Conservation (phyloP, 345 rosid genomes). For the Eucalyptus regnans region DNA sequence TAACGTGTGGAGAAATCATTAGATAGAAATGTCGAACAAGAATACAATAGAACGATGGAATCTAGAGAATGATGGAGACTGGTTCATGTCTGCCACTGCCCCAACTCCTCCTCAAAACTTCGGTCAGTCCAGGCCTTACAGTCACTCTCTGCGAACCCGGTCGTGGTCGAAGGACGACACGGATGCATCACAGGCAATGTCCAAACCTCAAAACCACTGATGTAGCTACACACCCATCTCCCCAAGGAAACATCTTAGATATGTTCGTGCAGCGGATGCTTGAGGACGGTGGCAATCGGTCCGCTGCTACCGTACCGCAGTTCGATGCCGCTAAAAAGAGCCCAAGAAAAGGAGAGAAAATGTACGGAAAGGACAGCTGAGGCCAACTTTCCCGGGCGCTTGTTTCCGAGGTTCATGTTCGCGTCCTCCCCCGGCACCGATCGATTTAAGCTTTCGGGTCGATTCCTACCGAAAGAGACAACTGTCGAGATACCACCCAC, state of each 20-base stretch:
- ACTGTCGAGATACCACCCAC: background rate
- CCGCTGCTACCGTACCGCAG: background rate
- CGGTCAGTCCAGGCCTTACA: rapidly evolving
- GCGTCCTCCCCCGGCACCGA: background rate
- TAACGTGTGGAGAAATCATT: background rate
- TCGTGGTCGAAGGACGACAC: background rate
- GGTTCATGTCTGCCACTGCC: background rate
- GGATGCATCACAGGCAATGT: background rate
- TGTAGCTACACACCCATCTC: background rate
- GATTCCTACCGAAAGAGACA: background rate
- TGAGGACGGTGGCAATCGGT: background rate
- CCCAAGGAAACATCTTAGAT: background rate
- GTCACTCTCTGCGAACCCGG: background rate
- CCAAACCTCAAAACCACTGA: background rate
- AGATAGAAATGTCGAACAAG: background rate
- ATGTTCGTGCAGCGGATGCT: background rate
- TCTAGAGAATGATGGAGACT: background rate
- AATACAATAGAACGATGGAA: rapidly evolving
- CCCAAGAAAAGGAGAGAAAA: background rate
- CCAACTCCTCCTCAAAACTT: background rate
- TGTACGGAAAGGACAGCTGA: background rate
- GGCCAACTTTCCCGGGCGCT: background rate
- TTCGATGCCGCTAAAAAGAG: background rate
- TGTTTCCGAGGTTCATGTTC: background rate
- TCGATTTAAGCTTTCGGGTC: background rate